Evolutionary conservation across 306 rosid species (phyloP).

Genomic region (Castanea sativa): DNA sequence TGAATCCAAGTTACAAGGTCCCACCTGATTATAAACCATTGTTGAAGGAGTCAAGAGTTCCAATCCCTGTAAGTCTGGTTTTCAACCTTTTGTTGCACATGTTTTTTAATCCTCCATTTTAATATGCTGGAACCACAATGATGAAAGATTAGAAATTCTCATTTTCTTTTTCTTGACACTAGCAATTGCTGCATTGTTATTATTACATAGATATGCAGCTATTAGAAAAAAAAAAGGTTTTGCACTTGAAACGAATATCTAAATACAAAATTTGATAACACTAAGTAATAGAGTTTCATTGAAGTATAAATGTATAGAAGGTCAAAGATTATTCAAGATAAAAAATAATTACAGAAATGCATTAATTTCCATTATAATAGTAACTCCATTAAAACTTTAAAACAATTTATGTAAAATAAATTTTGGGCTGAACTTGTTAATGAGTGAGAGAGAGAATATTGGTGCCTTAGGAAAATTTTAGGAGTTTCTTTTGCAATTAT

Average conservation of each 20-base stretch:
- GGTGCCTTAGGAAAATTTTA: neutral
- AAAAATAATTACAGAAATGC: neutral
- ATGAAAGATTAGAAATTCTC: neutral
- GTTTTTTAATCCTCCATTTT: neutral
- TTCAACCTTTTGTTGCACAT: constrained; percentile 8
- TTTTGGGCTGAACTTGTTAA: neutral
- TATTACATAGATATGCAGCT: neutral
- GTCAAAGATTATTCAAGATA: neutral
- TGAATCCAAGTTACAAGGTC: constrained; percentile 86
- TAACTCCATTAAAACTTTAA: neutral
- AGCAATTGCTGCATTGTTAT: neutral
- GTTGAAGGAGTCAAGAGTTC: constrained; percentile 69
- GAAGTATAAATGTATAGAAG: neutral
- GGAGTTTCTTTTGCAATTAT: neutral
- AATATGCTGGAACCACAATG: neutral
- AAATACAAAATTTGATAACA: neutral
- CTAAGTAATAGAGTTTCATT: neutral
- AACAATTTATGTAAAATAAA: neutral
- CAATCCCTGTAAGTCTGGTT: constrained; percentile 74
- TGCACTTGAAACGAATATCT: neutral
- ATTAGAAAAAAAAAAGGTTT: neutral
- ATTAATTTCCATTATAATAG: neutral
- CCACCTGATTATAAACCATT: constrained; percentile 80
- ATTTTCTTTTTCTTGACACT: neutral
- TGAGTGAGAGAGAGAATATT: neutral